Evolutionary conservation across 306 rosid genomes (phyloP).

Genomic region (Sphenostylis stenocarpa): DNA sequence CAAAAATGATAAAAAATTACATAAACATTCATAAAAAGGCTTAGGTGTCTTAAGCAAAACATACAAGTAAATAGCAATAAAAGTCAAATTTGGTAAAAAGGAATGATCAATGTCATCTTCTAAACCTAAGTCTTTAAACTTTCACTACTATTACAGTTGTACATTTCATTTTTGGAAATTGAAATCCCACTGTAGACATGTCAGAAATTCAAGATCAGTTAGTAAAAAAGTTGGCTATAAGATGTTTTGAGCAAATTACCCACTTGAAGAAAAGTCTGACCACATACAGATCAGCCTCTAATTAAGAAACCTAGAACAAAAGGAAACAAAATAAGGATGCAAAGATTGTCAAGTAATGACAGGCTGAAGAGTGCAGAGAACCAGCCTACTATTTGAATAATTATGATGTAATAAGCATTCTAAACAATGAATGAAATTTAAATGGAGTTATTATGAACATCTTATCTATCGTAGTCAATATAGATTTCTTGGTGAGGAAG

Average conservation of each 20-base stretch:
- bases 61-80: neutral
- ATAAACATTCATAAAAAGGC: neutral
- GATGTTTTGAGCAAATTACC: slow-evolving; percentile 7
- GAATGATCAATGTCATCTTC: neutral
- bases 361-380: neutral
- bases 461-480: neutral
- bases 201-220: slow-evolving; percentile 2
- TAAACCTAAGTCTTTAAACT: neutral
- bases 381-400: slow-evolving; percentile 8
- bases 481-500: slow-evolving; percentile 24
- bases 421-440: neutral
- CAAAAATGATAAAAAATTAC: neutral
- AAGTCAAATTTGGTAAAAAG: neutral
- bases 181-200: neutral
- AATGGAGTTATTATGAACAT: neutral
- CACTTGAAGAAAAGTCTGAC: slow-evolving; percentile 5
- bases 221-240: neutral
- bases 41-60: neutral
- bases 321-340: neutral
- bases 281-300: slow-evolving; percentile 19
- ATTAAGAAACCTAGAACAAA: slow-evolving; percentile 5
- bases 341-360: slow-evolving; percentile 20
- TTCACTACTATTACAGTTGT: neutral
- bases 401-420: neutral
- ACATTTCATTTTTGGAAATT: neutral